Conservation (phyloP, 78 protist genomes). For the Abeoforma whisleri region DNA sequence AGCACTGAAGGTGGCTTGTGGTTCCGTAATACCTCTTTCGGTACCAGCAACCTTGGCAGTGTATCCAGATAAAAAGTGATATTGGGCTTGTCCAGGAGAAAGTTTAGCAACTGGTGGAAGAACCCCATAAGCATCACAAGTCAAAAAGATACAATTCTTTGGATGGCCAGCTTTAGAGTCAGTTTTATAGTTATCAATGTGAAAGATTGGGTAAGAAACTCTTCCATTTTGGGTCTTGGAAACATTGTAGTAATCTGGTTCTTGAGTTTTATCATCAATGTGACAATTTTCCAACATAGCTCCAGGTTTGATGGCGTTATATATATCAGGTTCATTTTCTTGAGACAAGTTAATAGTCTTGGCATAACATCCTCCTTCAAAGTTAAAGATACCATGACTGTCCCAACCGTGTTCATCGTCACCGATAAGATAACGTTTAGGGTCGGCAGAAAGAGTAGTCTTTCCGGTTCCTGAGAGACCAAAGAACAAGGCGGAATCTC, state of each 20-base stretch:
- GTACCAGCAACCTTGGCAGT: conserved; percentile 91
- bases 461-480: conserved; percentile 95
- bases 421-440: conserved; percentile 79
- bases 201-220: conserved; percentile 81
- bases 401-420: conserved; percentile 97
- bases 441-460: conserved; percentile 92
- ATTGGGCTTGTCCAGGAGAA: conserved; percentile 79
- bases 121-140: conserved; percentile 93
- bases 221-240: conserved; percentile 88
- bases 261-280: conserved; percentile 52
- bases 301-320: conserved; percentile 76
- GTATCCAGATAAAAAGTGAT: conserved; percentile 89
- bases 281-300: conserved; percentile 82
- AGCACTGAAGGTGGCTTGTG: conserved; percentile 85
- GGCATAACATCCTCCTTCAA: conserved; percentile 98
- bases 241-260: conserved; percentile 64
- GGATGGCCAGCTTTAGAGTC: conserved; percentile 77
- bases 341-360: conserved; percentile 72
- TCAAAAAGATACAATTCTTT: conserved; percentile 80
- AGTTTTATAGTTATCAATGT: conserved; percentile 72
- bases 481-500: conserved; percentile 71
- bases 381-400: conserved; percentile 77
- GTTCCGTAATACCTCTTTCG: conserved; percentile 85
- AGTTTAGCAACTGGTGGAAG: conserved; percentile 88
- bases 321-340: conserved; percentile 88